Evolutionary conservation across 192 early-diverging fungal genomes (phyloP).

Genomic region (Coemansia aciculifera): DNA sequence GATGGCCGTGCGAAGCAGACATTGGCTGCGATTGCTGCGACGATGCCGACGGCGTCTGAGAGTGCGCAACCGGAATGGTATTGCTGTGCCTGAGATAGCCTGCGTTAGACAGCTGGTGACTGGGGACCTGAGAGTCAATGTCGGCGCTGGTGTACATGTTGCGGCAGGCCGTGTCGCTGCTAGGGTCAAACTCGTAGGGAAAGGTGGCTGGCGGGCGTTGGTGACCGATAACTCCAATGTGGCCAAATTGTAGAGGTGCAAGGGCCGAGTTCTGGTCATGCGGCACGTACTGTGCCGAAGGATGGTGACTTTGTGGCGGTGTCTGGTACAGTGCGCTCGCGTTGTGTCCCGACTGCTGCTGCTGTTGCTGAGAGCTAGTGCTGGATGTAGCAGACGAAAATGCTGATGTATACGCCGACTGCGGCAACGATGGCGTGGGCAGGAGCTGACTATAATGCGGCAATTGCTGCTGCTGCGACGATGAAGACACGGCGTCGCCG

Average conservation of each 20-base stretch:
- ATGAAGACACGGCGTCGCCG: slow-evolving; percentile 12
- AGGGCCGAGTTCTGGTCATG: slow-evolving; percentile 46
- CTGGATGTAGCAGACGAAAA: slow-evolving; percentile 25
- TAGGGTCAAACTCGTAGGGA: slow-evolving; percentile 50
- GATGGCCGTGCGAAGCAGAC: slow-evolving; percentile 25
- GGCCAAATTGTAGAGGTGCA: slow-evolving; percentile 46
- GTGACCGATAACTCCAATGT: slow-evolving; percentile 42
- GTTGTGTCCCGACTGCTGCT: slow-evolving; percentile 17
- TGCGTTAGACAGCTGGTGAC: slow-evolving; percentile 34
- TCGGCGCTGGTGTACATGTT: slow-evolving; percentile 38
- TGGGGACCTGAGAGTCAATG: slow-evolving; percentile 36
- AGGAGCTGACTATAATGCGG: slow-evolving; percentile 29
- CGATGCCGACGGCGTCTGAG: neutral
- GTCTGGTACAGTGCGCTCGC: slow-evolving; percentile 39
- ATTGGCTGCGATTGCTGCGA: slow-evolving; percentile 19
- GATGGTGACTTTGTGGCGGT: slow-evolving; percentile 27
- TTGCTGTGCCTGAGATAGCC: slow-evolving; percentile 44
- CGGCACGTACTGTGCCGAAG: slow-evolving; percentile 50
- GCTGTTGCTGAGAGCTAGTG: slow-evolving; percentile 22
- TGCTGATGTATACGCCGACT: slow-evolving; percentile 31
- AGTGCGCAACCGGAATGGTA: slow-evolving; percentile 28
- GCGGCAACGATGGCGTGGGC: slow-evolving; percentile 32
- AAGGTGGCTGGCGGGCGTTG: slow-evolving; percentile 39
- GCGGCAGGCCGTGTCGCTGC: slow-evolving; percentile 41
- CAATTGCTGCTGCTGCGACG: slow-evolving; percentile 21